Evolutionary conservation across 2,329 filamentous ascomycete genomes (phyloP).

Genomic region (Orbilia ellipsospora): DNA sequence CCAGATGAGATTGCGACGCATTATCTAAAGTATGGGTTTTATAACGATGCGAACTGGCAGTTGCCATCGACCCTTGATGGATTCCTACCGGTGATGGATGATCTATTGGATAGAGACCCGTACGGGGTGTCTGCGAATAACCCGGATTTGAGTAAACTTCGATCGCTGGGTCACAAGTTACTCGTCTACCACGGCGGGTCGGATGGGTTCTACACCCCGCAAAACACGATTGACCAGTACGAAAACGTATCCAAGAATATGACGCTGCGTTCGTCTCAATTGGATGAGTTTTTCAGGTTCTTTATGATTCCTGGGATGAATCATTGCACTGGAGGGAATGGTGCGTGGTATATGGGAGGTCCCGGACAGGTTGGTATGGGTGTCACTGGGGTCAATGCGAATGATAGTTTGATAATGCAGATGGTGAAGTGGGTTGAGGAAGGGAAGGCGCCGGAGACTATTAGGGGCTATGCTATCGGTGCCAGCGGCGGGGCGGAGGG

Average conservation of each 20-base stretch:
- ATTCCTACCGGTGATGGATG: conserved; percentile 62
- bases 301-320: conserved; percentile 61
- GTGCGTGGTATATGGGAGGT: conserved; percentile 54
- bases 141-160: conserved; percentile 63
- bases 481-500: background rate
- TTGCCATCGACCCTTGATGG: conserved; percentile 61
- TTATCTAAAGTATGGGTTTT: conserved; percentile 65
- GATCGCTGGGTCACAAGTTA: conserved; percentile 64
- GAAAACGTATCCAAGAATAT: conserved; percentile 27
- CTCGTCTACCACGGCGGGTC: conserved; percentile 65
- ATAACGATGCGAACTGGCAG: conserved; percentile 63
- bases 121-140: conserved; percentile 63
- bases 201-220: conserved; percentile 19
- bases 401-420: conserved; percentile 62
- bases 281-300: conserved; percentile 61
- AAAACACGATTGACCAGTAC: conserved; percentile 19
- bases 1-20: conserved; percentile 57
- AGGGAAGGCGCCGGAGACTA: conserved; percentile 60
- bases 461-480: conserved; percentile 56
- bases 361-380: conserved; percentile 16
- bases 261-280: conserved; percentile 29
- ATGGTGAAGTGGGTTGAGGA: conserved; percentile 67
- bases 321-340: conserved; percentile 61
- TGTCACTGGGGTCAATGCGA: conserved; percentile 4
- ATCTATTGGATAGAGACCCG: conserved; percentile 59